A percentile compares a stretch with the other conserved stretches of the same genome.
phyloP scores from a whole-genome alignment of 371 early-diverging fungal species.

The Parasitella parasitica region DNA sequence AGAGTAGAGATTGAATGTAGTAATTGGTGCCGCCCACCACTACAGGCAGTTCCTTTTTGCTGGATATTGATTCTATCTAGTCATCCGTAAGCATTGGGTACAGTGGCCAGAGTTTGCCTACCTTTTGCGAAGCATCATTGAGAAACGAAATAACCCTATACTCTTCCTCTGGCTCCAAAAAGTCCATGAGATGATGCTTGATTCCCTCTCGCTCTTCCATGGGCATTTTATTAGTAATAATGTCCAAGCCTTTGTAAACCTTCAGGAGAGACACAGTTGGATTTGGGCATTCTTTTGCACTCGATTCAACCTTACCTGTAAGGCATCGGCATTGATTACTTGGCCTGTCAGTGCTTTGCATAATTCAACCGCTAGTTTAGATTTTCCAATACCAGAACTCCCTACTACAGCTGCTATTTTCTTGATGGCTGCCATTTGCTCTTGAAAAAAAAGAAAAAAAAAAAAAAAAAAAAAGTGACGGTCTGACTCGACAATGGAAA shows the following conservation, averaged over 20 bases:
- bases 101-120: conserved; percentile 16
- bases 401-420: conserved; percentile 66
- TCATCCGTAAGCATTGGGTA: neutral
- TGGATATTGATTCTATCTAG: conserved; percentile 77
- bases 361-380: conserved; percentile 85
- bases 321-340: conserved; percentile 92
- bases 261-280: conserved; percentile 15
- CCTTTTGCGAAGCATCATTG: conserved; percentile 69
- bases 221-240: conserved; percentile 93
- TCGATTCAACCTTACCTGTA: conserved; percentile 70
- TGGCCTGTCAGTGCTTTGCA: conserved; percentile 84
- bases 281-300: neutral
- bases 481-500: no score
- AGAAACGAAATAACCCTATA: conserved; percentile 87
- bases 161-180: conserved; percentile 72
- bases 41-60: conserved; percentile 71
- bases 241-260: conserved; percentile 89
- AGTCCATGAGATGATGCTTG: conserved; percentile 88
- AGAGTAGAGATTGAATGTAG: conserved; percentile 89
- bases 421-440: conserved; percentile 23
- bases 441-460: conserved; percentile 2
- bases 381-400: conserved; percentile 95
- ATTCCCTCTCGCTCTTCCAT: conserved; percentile 67
- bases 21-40: conserved; percentile 97
- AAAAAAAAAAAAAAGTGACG: neutral